Evolutionary conservation across 164 flowering plant genomes (phyloP).

Genomic region (Buxus sempervirens): DNA sequence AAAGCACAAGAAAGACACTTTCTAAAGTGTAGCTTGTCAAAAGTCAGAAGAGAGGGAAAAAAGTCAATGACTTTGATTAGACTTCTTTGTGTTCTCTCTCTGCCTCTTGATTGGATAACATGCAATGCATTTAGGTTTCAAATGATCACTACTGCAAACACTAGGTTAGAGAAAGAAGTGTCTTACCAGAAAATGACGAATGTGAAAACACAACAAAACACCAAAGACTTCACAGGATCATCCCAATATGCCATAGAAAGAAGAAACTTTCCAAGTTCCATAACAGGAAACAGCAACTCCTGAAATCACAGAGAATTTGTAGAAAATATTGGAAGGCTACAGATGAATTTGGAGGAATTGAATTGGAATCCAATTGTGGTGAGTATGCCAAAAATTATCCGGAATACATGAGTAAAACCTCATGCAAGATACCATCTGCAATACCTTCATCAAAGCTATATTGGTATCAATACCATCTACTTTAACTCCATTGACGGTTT

Average conservation of each 20-base stretch:
- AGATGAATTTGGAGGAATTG: neutral
- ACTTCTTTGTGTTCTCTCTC: too few relatives aligned
- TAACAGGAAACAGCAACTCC: conserved; percentile 77
- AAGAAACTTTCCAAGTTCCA: conserved; percentile 55
- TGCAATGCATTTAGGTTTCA: too few relatives aligned
- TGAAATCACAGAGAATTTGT: conserved; percentile 32
- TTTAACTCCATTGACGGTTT: conserved; percentile 87
- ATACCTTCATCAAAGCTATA: conserved; percentile 91
- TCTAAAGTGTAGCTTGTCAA: too few relatives aligned
- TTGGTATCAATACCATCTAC: conserved; percentile 95
- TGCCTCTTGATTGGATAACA: neutral
- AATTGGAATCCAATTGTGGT: too few relatives aligned
- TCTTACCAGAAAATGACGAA: conserved; percentile 67
- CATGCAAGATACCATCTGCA: neutral
- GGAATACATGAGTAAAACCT: neutral
- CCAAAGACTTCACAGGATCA: conserved; percentile 64
- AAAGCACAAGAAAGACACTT: too few relatives aligned
- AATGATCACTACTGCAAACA: neutral
- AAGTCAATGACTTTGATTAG: too few relatives aligned
- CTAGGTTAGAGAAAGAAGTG: neutral
- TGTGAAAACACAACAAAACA: conserved; percentile 47
- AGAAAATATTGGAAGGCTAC: neutral
- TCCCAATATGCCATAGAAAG: conserved; percentile 65
- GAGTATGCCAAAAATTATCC: too few relatives aligned
- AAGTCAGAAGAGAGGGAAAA: too few relatives aligned